Conservation (phyloP, 2,329 filamentous ascomycete species). For the Cladosporium austrohemisphaericum region DNA sequence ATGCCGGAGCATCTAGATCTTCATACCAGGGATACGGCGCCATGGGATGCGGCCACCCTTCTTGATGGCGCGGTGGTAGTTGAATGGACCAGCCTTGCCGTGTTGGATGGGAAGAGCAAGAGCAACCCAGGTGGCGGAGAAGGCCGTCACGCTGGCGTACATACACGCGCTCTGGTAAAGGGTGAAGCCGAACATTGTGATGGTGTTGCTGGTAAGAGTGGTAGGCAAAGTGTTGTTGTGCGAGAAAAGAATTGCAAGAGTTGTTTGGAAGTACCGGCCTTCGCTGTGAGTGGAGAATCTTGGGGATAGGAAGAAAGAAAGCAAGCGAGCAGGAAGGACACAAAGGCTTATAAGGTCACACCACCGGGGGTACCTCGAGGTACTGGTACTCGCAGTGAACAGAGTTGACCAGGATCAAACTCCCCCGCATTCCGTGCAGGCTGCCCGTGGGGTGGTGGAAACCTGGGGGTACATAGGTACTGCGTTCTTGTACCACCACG, state of each 20-base stretch:
- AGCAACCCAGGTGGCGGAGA: constrained; percentile 30
- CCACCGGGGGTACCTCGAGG: constrained; percentile 4
- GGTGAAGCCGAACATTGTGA: constrained; percentile 16
- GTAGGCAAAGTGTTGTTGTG: neutral
- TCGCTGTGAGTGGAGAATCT: constrained; percentile 12
- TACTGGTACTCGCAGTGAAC: constrained; percentile 4
- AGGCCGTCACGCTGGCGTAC: constrained; percentile 30
- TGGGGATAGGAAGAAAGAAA: constrained; percentile 7
- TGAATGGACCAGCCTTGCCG: constrained; percentile 31
- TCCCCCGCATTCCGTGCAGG: neutral
- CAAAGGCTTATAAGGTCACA: constrained; percentile 11
- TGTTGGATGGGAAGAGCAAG: constrained; percentile 29
- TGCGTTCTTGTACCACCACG: neutral
- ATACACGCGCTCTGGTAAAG: constrained; percentile 30
- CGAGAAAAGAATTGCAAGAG: neutral
- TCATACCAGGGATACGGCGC: constrained; percentile 27
- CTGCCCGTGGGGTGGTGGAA: neutral
- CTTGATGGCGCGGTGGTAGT: constrained; percentile 31
- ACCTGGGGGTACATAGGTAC: neutral
- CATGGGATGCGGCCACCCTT: constrained; percentile 28
- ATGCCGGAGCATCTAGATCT: constrained; percentile 12
- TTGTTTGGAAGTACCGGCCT: constrained; percentile 12
- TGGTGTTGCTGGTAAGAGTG: neutral
- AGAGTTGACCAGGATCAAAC: too few species aligned
- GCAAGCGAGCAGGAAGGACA: neutral